These are phyloP conservation scores for Sporisorium scitamineum DNA, from an alignment of 1,284 basidiomycete genomes.

Conservation along the genomic window DNA sequence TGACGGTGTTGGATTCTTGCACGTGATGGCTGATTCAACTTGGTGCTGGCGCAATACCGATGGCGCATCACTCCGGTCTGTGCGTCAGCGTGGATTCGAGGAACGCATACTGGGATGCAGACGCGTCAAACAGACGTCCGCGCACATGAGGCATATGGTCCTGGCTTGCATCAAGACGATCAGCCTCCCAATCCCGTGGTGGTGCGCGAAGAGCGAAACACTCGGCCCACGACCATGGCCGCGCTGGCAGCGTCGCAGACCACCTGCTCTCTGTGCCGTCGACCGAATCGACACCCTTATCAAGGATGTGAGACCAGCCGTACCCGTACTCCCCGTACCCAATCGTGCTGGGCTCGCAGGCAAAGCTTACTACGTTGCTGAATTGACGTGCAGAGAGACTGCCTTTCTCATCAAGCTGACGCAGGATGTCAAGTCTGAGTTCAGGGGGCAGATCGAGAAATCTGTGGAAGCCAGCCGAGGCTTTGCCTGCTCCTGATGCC, in stretches of 20 bases:
- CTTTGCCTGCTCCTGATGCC: neutral
- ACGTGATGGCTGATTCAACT: neutral
- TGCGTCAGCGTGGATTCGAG: slow-evolving; percentile 26
- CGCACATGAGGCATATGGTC: too few relatives aligned
- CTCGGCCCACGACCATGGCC: slow-evolving; percentile 31
- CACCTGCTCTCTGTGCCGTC: neutral
- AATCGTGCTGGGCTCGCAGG: slow-evolving; percentile 42
- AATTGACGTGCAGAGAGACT: slow-evolving; percentile 27
- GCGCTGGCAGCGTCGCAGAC: slow-evolving; percentile 16
- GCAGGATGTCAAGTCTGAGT: slow-evolving; percentile 26
- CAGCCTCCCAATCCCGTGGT: slow-evolving; percentile 36
- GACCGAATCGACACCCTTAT: too few relatives aligned
- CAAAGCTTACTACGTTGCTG: slow-evolving; percentile 35
- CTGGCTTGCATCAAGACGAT: slow-evolving; percentile 9
- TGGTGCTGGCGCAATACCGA: too few relatives aligned
- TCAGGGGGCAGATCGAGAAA: slow-evolving; percentile 43
- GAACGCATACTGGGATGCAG: slow-evolving; percentile 15
- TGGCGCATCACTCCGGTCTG: neutral
- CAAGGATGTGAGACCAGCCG: slow-evolving; percentile 16
- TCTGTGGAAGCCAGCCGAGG: slow-evolving; percentile 8
- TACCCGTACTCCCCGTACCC: slow-evolving; percentile 25
- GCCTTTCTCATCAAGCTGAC: slow-evolving; percentile 17
- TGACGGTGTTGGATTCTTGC: neutral
- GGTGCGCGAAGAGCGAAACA: slow-evolving; percentile 28
- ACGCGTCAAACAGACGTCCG: neutral